Percentiles rank a stretch among this genome's conserved stretches.
Conservation (phyloP, 2,329 filamentous ascomycete species). For the Colletotrichum sp. region DNA sequence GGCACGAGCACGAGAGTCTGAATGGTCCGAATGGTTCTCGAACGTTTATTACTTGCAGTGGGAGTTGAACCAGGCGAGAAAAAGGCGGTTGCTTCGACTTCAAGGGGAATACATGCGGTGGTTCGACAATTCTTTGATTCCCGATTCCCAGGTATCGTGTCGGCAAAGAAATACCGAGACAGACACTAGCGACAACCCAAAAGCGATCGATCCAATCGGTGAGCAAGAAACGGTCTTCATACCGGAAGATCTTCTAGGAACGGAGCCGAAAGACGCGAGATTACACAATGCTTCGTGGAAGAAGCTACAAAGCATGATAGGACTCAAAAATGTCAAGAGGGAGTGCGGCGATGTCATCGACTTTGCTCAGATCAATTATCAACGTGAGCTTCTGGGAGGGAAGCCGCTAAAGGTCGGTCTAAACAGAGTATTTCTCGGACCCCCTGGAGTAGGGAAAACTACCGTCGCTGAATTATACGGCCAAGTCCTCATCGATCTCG, state of each 20-base stretch:
- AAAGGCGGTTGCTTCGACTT: neutral
- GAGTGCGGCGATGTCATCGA: slow-evolving; percentile 54
- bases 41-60: neutral
- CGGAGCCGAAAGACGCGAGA: slow-evolving; percentile 53
- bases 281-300: slow-evolving; percentile 53
- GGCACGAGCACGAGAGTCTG: neutral
- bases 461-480: slow-evolving; percentile 69
- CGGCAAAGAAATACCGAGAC: slow-evolving; percentile 22
- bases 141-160: neutral
- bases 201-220: neutral
- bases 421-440: slow-evolving; percentile 65
- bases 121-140: neutral
- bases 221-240: slow-evolving; percentile 38
- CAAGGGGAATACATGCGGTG: neutral
- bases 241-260: slow-evolving; percentile 64
- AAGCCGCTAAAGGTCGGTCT: slow-evolving; percentile 53
- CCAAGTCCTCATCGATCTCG: slow-evolving; percentile 62
- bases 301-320: slow-evolving; percentile 57
- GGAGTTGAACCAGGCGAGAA: neutral
- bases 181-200: slow-evolving; percentile 46
- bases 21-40: neutral
- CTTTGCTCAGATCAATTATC: slow-evolving; percentile 58
- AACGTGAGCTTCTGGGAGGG: slow-evolving; percentile 59
- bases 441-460: slow-evolving; percentile 69
- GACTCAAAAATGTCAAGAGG: slow-evolving; percentile 59